Evolutionary conservation across 75 land plant genomes (phyloP).

Genomic region (Picea glauca): DNA sequence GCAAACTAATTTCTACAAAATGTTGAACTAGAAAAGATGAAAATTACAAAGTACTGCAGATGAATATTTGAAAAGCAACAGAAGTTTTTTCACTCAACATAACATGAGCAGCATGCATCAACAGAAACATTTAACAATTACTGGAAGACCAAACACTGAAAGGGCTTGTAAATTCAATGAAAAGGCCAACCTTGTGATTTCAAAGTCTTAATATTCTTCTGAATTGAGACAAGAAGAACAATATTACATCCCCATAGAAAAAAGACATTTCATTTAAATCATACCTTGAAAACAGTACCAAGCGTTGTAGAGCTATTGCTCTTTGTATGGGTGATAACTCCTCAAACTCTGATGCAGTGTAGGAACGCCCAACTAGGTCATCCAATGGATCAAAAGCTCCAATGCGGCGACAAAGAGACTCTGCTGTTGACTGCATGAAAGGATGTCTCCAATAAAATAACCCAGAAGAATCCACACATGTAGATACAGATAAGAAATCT

Average conservation of each 20-base stretch:
- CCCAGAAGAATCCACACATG: not conserved
- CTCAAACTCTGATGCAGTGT: slow-evolving; percentile 97
- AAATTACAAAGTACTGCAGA: too few species aligned
- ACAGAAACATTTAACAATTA: not conserved
- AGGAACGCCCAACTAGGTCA: slow-evolving; percentile 80
- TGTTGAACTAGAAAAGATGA: too few species aligned
- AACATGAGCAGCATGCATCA: too few species aligned
- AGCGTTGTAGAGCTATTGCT: slow-evolving; percentile 68
- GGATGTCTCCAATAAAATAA: not conserved
- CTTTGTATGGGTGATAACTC: slow-evolving; percentile 72
- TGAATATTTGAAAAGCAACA: too few species aligned
- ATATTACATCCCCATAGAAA: too few species aligned
- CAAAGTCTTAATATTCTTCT: too few species aligned
- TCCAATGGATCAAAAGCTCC: slow-evolving; percentile 87
- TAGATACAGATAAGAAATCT: not conserved
- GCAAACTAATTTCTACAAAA: too few species aligned
- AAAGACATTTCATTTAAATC: not conserved
- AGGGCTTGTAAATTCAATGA: not conserved
- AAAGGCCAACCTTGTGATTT: too few species aligned
- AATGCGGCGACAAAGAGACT: slow-evolving; percentile 82
- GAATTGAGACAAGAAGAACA: too few species aligned
- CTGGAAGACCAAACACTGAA: not conserved
- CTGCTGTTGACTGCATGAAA: slow-evolving; percentile 78
- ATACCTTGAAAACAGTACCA: slow-evolving; percentile 92
- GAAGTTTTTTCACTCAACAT: too few species aligned